These are phyloP conservation scores for Trichoderma orchidacearum DNA, from an alignment of 495 filamentous ascomycete genomes.

Conservation along the genomic window DNA sequence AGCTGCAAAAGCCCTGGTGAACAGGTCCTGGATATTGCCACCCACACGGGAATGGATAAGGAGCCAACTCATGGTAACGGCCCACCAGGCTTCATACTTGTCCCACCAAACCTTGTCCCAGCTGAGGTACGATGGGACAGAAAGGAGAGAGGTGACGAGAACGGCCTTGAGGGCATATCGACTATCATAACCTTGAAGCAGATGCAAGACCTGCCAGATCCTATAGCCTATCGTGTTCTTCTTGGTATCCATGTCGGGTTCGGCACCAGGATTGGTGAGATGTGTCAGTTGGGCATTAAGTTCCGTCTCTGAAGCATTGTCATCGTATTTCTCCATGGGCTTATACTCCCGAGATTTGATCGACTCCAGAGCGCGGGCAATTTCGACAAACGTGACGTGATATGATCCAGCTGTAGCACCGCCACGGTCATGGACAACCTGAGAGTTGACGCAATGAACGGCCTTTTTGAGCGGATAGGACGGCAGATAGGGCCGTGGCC, in stretches of 20 bases:
- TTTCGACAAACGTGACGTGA: slow-evolving; percentile 5
- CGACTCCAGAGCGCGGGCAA: slow-evolving; percentile 35
- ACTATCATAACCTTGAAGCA: slow-evolving; percentile 42
- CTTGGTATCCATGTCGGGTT: slow-evolving; percentile 10
- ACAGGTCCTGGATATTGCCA: slow-evolving; percentile 40
- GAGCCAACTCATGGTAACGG: slow-evolving; percentile 41
- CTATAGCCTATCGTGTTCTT: slow-evolving; percentile 22
- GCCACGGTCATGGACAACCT: slow-evolving; percentile 44
- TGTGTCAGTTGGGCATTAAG: slow-evolving; percentile 11
- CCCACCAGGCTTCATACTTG: slow-evolving; percentile 40
- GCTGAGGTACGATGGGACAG: slow-evolving; percentile 37
- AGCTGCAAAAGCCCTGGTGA: slow-evolving; percentile 30
- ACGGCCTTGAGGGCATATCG: slow-evolving; percentile 44
- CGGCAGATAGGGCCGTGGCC: slow-evolving; percentile 25
- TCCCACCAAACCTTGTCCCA: slow-evolving; percentile 36
- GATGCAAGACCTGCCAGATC: slow-evolving; percentile 35
- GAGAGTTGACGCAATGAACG: slow-evolving; percentile 36
- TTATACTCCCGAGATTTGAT: slow-evolving; percentile 27
- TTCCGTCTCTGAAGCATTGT: slow-evolving; percentile 10
- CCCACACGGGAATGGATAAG: slow-evolving; percentile 46
- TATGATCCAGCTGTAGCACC: slow-evolving; percentile 31
- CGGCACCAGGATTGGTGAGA: slow-evolving; percentile 12
- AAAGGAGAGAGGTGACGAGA: slow-evolving; percentile 32
- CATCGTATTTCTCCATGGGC: slow-evolving; percentile 18
- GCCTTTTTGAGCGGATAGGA: slow-evolving; percentile 39